Evolutionary conservation across 2,329 filamentous ascomycete genomes (phyloP), one percentile per base, ranked within the genome.

Genomic region (Sclerotinia trifoliorum): DNA sequence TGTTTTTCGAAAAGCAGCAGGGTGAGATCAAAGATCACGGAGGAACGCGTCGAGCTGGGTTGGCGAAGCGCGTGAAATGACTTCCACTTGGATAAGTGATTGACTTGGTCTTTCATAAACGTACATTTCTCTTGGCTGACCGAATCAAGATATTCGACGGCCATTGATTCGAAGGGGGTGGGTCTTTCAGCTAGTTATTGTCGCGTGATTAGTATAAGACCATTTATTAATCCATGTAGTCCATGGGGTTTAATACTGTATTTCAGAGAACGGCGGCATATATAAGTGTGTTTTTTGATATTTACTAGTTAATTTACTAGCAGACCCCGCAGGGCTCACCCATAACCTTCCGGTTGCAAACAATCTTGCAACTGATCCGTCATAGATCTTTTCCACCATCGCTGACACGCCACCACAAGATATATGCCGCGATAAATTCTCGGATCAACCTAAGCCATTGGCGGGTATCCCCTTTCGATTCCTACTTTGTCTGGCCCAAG

Each of bases 161-260:
- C n/a, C n/a, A n/a, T n/a, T n/a, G n/a, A n/a, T n/a, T n/a, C n/a
- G n/a, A n/a, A 7, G 0, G 10, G 7, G 5, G 4, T 3, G 35
- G 3, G 1, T 6, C 26, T n/a, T 3, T 10, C 5, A 35, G n/a
- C 1, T 2, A 11, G 4, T n/a, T 0, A 10, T 1, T 2, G 21
- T 17, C 42, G 35, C 11, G 26, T 48, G 11, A 1, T 5, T 1
- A 5, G 0, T 15, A 1, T 29, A 8, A 32, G 56, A 7, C 46
- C 35, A 21, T 24, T 60, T 1, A 5, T 35, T 32, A 1, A 17
- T 2, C 26, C 21, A 35, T 32, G 5, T 48, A 49, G 42, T 49
- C 48, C 26, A 13, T 61, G 57, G 35, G 35, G n/a, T 35, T 8
- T 35, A 35, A 35, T 35, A 35, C 35, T 35, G 10, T 35, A 10